phyloP scores from a whole-genome alignment of 2,329 filamentous ascomycete species.

The Epichloe scottii region DNA sequence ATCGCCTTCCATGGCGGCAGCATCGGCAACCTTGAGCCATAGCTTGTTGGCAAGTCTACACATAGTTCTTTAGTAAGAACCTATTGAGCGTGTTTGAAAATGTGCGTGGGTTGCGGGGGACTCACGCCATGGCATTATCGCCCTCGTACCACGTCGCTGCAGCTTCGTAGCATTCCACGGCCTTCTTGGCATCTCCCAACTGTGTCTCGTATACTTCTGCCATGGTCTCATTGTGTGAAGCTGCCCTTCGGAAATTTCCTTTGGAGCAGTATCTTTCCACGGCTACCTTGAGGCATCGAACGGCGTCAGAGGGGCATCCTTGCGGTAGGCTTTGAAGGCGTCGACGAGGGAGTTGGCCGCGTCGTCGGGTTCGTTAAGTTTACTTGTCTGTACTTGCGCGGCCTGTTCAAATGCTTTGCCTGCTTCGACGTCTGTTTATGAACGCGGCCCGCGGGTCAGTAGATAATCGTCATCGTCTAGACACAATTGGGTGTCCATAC shows the following conservation, averaged over 20 bases:
- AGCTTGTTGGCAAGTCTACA: conserved; percentile 78
- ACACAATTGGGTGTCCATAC: conserved; percentile 31
- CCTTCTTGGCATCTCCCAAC: conserved; percentile 62
- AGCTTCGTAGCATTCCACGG: conserved; percentile 71
- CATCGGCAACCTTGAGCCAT: conserved; percentile 82
- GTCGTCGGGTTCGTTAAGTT: conserved; percentile 85
- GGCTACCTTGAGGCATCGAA: conserved; percentile 63
- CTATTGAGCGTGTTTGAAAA: not conserved
- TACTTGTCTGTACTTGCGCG: conserved; percentile 64
- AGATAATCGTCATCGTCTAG: not conserved
- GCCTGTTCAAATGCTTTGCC: conserved; percentile 78
- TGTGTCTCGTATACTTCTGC: conserved; percentile 79
- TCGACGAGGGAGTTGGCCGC: conserved; percentile 79
- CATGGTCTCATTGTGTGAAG: conserved; percentile 79
- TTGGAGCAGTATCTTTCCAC: conserved; percentile 79
- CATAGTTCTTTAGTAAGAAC: not conserved
- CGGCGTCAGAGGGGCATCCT: conserved; percentile 70
- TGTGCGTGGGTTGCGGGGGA: conserved; percentile 11
- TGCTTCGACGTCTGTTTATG: conserved; percentile 59
- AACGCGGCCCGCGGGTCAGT: not conserved
- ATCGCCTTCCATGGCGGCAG: conserved; percentile 68
- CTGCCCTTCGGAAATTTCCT: conserved; percentile 83
- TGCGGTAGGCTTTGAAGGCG: conserved; percentile 90
- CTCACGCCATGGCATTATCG: conserved; percentile 72
- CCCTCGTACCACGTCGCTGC: conserved; percentile 83